A percentile compares a stretch with the other conserved stretches of the same genome.
These are phyloP conservation scores for Domatiomyces catenatus DNA, from an alignment of 2,329 filamentous ascomycete genomes.

Conservation along the genomic window DNA sequence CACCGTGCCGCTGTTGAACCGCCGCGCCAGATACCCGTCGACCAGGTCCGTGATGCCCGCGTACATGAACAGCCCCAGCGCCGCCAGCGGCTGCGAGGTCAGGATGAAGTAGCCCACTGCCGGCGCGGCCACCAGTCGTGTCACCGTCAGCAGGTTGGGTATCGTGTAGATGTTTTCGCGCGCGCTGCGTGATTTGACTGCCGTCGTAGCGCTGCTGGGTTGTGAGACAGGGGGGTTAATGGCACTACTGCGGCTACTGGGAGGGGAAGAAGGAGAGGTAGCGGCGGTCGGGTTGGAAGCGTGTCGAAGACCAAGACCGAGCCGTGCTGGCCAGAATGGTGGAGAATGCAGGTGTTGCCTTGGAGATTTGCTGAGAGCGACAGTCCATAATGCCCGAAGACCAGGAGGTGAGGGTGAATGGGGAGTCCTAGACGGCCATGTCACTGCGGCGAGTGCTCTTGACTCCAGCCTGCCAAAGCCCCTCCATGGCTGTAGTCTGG, in stretches of 20 bases:
- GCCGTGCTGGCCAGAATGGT: background rate
- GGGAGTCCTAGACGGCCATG: background rate
- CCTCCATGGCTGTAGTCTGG: background rate
- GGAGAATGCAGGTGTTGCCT: background rate
- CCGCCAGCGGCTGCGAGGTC: slow-evolving; percentile 49
- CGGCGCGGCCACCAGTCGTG: slow-evolving; percentile 68
- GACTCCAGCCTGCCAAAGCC: background rate
- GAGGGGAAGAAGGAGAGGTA: background rate
- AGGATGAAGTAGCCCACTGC: slow-evolving; percentile 78
- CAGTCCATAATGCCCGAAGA: background rate
- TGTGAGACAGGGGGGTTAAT: background rate
- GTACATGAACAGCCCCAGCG: slow-evolving; percentile 76
- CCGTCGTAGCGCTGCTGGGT: background rate
- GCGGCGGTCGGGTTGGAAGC: background rate
- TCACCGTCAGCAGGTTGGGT: slow-evolving; percentile 85
- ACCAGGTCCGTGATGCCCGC: slow-evolving; percentile 82
- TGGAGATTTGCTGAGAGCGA: background rate
- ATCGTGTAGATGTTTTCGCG: slow-evolving; percentile 94
- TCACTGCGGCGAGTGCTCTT: background rate
- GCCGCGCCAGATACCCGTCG: slow-evolving; percentile 84
- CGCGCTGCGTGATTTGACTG: slow-evolving; percentile 18
- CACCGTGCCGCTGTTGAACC: slow-evolving; percentile 78
- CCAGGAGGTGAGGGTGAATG: background rate
- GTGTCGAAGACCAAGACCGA: background rate
- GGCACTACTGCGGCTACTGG: too few relatives aligned